Evolutionary conservation across 2,329 filamentous ascomycete genomes (phyloP).

Genomic region (Rasamsonia emersonii): DNA sequence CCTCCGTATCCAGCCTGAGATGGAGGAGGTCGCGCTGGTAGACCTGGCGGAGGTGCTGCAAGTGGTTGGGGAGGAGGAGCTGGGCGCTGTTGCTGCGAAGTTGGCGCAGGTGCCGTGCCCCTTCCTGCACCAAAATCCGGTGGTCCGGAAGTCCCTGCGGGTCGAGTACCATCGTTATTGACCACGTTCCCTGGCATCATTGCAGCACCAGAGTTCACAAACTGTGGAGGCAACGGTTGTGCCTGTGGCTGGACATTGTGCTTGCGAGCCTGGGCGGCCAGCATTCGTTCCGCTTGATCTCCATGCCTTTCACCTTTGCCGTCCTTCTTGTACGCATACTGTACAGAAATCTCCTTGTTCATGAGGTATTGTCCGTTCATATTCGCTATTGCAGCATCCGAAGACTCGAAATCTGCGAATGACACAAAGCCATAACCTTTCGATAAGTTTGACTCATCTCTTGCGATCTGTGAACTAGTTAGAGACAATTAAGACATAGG

Average conservation of each 20-base stretch:
- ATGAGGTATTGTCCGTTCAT: constrained; percentile 96
- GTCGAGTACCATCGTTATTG: constrained; percentile 31
- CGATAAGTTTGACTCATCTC: constrained; percentile 77
- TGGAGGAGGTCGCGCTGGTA: constrained; percentile 63
- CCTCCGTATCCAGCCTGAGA: constrained; percentile 61
- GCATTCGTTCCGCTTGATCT: constrained; percentile 82
- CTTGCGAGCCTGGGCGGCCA: constrained; percentile 86
- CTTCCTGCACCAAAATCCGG: constrained; percentile 32
- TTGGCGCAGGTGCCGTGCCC: constrained; percentile 33
- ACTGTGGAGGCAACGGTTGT: constrained; percentile 65
- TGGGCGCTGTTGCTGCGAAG: constrained; percentile 41
- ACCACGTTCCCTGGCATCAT: constrained; percentile 38
- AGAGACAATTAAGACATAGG: constrained; percentile 11
- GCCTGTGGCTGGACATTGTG: constrained; percentile 82
- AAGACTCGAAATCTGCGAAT: constrained; percentile 86
- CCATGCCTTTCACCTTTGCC: constrained; percentile 95
- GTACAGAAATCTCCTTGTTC: constrained; percentile 92
- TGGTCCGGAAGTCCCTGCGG: constrained; percentile 20
- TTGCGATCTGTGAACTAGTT: constrained; percentile 49
- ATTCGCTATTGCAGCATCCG: constrained; percentile 80
- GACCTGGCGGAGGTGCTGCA: constrained; percentile 40
- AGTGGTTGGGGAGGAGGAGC: constrained; percentile 48
- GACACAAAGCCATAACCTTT: constrained; percentile 97
- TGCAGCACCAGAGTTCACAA: constrained; percentile 46
- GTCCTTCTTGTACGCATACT: constrained; percentile 99